phyloP scores from a whole-genome alignment of 805 yeast species.

The Kodamaea nitidulidarum region DNA sequence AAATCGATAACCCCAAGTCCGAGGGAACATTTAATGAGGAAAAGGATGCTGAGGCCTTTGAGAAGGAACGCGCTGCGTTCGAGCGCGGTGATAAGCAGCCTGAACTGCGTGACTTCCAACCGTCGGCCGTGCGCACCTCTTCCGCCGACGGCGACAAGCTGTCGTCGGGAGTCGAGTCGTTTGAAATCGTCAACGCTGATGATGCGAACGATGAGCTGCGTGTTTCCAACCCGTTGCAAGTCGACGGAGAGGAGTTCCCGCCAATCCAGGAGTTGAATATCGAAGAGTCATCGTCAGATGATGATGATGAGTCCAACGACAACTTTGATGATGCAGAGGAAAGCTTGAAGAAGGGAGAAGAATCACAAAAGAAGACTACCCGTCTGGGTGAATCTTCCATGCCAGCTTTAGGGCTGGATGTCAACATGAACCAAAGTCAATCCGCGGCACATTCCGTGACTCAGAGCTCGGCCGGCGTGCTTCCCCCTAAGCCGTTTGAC shows the following conservation, averaged over 20 bases:
- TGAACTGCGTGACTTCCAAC: not conserved
- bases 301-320: slow-evolving; percentile 20
- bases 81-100: too few relatives aligned
- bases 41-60: slow-evolving; percentile 11
- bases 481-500: slow-evolving; percentile 14
- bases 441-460: too few relatives aligned
- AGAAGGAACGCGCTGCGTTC: not conserved
- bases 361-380: not conserved
- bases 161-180: slow-evolving; percentile 48
- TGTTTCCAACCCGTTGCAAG: slow-evolving; percentile 1
- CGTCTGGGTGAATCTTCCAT: too few relatives aligned
- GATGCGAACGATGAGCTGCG: slow-evolving; percentile 30
- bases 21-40: slow-evolving; percentile 1
- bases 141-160: slow-evolving; percentile 35
- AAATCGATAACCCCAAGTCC: slow-evolving; percentile 1
- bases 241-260: slow-evolving; percentile 51
- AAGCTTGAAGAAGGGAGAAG: slow-evolving; percentile 13
- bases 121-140: slow-evolving; percentile 6
- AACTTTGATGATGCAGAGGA: slow-evolving; percentile 36
- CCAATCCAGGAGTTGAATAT: slow-evolving; percentile 55
- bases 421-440: too few relatives aligned
- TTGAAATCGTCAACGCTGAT: slow-evolving; percentile 51
- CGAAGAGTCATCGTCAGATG: slow-evolving; percentile 42
- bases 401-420: too few relatives aligned
- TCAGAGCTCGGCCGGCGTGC: too few relatives aligned